A percentile compares a stretch with the other conserved stretches of the same genome.
phyloP scores from a whole-genome alignment of 129 eudicot species.

The Flaveria ramosissima region DNA sequence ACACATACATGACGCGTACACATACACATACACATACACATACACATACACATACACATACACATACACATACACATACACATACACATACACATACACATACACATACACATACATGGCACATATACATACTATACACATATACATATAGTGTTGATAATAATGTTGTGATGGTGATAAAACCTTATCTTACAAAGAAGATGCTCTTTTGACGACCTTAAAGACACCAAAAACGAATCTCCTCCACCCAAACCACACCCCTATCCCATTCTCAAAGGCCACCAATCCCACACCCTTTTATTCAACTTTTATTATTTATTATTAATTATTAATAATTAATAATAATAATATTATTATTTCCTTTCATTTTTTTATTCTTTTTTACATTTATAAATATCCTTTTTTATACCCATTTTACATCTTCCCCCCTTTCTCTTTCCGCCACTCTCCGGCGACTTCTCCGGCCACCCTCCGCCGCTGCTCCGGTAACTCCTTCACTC shows the following conservation, averaged over 20 bases:
- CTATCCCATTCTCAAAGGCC: constrained; percentile 80
- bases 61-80: too few relatives aligned
- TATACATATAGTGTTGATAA: not conserved
- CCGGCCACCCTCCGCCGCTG: constrained; percentile 25
- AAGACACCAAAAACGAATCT: constrained; percentile 37
- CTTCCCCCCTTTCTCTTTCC: constrained; percentile 22
- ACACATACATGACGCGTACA: too few relatives aligned
- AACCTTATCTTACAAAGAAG: constrained; percentile 50
- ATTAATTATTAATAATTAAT: too few relatives aligned
- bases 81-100: too few relatives aligned
- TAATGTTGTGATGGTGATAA: constrained; percentile 23
- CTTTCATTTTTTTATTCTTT: too few relatives aligned
- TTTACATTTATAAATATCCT: constrained; percentile 17
- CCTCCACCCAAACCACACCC: constrained; percentile 73
- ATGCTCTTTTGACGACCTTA: constrained; percentile 49
- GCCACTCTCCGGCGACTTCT: constrained; percentile 21
- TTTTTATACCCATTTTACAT: constrained; percentile 23
- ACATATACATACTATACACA: not conserved
- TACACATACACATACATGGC: too few relatives aligned
- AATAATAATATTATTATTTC: not conserved
- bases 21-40: too few relatives aligned
- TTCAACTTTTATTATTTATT: too few relatives aligned
- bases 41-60: too few relatives aligned
- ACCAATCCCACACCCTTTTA: too few relatives aligned
- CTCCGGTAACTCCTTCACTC: constrained; percentile 33